Conservation (phyloP, 2,329 filamentous ascomycete genomes). For the Didymella arachidicola region DNA sequence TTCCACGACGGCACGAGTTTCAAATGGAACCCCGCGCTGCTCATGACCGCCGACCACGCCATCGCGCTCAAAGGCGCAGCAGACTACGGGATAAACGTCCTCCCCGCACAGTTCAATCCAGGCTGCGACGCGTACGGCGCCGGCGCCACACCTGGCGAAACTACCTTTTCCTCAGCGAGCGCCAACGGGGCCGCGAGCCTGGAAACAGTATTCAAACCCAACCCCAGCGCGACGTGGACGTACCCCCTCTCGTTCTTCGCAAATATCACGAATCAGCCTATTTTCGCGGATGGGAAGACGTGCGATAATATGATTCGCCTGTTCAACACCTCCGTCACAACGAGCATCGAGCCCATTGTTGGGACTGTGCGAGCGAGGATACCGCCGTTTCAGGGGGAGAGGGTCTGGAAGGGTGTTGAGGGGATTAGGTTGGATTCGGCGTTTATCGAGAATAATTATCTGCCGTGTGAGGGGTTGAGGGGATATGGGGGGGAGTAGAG, state of each 20-base stretch:
- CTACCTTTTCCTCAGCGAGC: constrained; percentile 36
- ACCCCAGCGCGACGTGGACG: constrained; percentile 21
- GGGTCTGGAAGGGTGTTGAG: constrained; percentile 41
- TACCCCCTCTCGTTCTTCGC: constrained; percentile 56
- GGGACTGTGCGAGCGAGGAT: constrained; percentile 44
- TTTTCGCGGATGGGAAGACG: constrained; percentile 52
- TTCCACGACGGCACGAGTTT: constrained; percentile 61
- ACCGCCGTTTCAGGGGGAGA: constrained; percentile 41
- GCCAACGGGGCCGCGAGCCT: constrained; percentile 22
- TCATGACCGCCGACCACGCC: constrained; percentile 56
- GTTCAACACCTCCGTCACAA: constrained; percentile 57
- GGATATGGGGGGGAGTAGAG: too few relatives aligned
- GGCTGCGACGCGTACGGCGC: constrained; percentile 59
- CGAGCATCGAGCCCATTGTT: constrained; percentile 44
- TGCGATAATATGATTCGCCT: constrained; percentile 58
- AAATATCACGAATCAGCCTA: constrained; percentile 65
- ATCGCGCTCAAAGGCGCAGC: constrained; percentile 56
- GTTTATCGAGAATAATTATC: constrained; percentile 53
- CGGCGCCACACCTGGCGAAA: constrained; percentile 7
- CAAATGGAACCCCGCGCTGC: constrained; percentile 58
- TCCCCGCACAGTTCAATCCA: constrained; percentile 57
- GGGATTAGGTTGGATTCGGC: constrained; percentile 50
- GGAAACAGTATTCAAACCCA: constrained; percentile 26
- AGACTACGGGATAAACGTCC: constrained; percentile 57
- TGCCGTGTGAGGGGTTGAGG: constrained; percentile 44